Percentiles rank a stretch among this genome's conserved stretches.
Evolutionary conservation across 352 stramenopile genomes (phyloP).

Genomic region (Phytophthora aleatoria): DNA sequence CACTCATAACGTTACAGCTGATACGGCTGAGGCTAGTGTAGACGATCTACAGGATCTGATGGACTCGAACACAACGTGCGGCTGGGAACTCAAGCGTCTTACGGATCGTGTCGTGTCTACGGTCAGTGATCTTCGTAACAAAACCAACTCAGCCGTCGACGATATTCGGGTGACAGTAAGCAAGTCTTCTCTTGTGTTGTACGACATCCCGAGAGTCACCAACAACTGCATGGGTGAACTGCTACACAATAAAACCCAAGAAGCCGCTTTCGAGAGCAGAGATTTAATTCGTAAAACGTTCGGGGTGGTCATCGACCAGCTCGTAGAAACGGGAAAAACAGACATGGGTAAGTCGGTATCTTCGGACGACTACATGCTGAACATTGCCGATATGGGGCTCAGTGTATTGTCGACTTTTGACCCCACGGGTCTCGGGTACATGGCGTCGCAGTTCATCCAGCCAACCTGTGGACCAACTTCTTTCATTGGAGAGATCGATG

Average conservation of each 20-base stretch:
- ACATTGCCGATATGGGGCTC: conserved; percentile 46
- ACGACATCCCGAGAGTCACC: conserved; percentile 26
- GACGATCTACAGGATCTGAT: conserved; percentile 23
- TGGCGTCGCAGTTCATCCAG: conserved; percentile 58
- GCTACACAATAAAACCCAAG: conserved; percentile 15
- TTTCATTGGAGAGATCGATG: conserved; percentile 54
- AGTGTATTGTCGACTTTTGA: conserved; percentile 50
- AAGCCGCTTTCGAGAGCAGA: conserved; percentile 25
- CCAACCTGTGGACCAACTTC: conserved; percentile 56
- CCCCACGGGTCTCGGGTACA: conserved; percentile 42
- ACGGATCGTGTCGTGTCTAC: conserved; percentile 19
- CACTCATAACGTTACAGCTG: background rate
- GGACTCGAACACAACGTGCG: conserved; percentile 15
- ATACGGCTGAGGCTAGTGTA: background rate
- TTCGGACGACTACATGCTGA: conserved; percentile 39
- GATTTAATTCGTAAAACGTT: conserved; percentile 30
- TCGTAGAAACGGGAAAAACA: conserved; percentile 18
- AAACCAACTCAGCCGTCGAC: conserved; percentile 13
- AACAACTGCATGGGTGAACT: conserved; percentile 33
- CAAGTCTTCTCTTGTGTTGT: conserved; percentile 19
- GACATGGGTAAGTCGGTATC: conserved; percentile 16
- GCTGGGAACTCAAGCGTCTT: conserved; percentile 24
- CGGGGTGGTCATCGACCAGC: conserved; percentile 27
- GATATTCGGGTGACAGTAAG: conserved; percentile 25
- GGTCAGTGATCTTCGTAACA: conserved; percentile 23